Base-by-base conservation (phyloP, 176 grass and related monocot genomes). In the Eragrostis curvula region DNA sequence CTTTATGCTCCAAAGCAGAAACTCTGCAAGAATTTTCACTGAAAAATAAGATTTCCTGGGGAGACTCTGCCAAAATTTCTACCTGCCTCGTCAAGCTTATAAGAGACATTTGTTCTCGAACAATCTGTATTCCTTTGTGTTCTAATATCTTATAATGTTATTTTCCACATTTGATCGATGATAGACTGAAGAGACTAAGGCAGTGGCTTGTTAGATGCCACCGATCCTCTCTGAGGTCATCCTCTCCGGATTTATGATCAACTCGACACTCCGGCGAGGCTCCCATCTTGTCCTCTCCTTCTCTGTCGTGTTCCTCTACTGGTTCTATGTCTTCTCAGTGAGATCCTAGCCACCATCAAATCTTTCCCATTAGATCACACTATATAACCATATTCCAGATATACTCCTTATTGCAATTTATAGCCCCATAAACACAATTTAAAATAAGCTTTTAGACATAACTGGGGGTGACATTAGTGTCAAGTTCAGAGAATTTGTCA, bases 301-400 rank as follows among this genome's bases (percentile, higher is more conserved):
- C 86, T 97, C 94, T 17, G 88, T 93, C 15, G 91, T 97, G 30
- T 97, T 97, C 88, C 94, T 97, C 56, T 91, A 97, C 84, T 97
- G 94, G 91, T 97, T 97, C 84, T 97, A 93, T 71, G 94, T 97
- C 5, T 97, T 97, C 86, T 97, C 94, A 42, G 82, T 82, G 70
- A 76, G 42, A 40, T 75, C 64, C 49, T 75, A 75, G 62, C 74
- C 30, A 70, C 49, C 8, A 44, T 4, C 18, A 68, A 21, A 64
- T n/a, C 55, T 45, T 69, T 9, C 66, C 47, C 13, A 25, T n/a
- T 78, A 47, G 20, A 18, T 20, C 18, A 1, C 52, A 63, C 21
- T 42, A 57, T 25, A 75, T 16, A 68, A 30, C 39, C 41, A 79
- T 71, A 66, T 25, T 66, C 43, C 43, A 47, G 39, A 17, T 18